Base-by-base conservation (phyloP, 139 green algal genomes). In the Nannochloris sp. region DNA sequence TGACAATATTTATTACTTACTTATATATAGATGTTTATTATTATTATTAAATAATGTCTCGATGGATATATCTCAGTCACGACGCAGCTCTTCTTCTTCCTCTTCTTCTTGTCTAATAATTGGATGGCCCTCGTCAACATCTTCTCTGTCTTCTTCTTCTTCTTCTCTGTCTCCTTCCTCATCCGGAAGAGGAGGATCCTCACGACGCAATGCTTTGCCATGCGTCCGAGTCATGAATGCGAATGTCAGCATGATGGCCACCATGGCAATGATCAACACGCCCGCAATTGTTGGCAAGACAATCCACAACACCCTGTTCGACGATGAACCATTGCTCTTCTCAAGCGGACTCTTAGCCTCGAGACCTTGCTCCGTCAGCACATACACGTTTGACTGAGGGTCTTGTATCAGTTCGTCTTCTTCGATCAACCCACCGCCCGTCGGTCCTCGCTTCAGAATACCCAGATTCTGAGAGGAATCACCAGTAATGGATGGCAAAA, bases 201-300 rank as follows among this genome's bases (percentile, higher is more conserved):
- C 34, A 11, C 34, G 34, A 40, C 8, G 34, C 34, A 40, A 40
- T 40, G 34, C 34, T 40, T 40, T 40, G 7, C 8, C 11, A 18
- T 44, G 36, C 10, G 53, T 54, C 16, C 49, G 49, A 11, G 40
- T n/a, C 11, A 71, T 16, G 7, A 36, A 11, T 24, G 64, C 55
- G 10, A 60, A 71, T 1, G 25, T 43, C 16, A 59, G 49, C 16
- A 64, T 53, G 7, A 24, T 53, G 8, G 24, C 64, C 37, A 58
- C 29, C 36, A 21, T 54, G 4, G 57, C 8, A 6, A 71, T 40
- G 18, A 53, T 25, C 16, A 51, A 24, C 2, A 27, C 56, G 0
- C 44, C 64, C n/a, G 64, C 46, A 60, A 71, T 48, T 6, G 64
- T 71, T 16, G 64, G 64, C 55, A 71, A 37, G 34, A 71, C 53